These are phyloP conservation scores for Xylariaceae sp. DNA, from an alignment of 2,329 filamentous ascomycete species.

Conservation along the genomic window DNA sequence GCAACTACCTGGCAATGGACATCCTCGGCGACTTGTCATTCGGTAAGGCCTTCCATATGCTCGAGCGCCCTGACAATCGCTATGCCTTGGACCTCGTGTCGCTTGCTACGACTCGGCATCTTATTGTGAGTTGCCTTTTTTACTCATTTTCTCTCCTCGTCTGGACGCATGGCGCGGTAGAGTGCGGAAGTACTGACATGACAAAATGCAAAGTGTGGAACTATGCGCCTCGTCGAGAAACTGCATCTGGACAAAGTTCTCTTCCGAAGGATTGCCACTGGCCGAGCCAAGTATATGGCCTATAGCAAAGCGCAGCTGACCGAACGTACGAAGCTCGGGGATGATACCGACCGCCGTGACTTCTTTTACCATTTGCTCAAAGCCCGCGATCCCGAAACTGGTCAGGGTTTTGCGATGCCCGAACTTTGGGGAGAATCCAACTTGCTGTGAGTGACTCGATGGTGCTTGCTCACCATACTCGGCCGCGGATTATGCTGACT, in stretches of 20 bases:
- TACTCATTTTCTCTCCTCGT: neutral
- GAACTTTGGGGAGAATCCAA: constrained; percentile 77
- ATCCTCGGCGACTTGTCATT: constrained; percentile 67
- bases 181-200: constrained; percentile 3
- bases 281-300: constrained; percentile 72
- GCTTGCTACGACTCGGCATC: constrained; percentile 70
- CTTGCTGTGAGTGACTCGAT: constrained; percentile 56
- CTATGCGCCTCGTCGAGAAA: constrained; percentile 72
- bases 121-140: constrained; percentile 67
- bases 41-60: constrained; percentile 68
- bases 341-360: constrained; percentile 71
- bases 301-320: constrained; percentile 73
- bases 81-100: constrained; percentile 73
- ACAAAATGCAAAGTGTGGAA: constrained; percentile 62
- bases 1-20: constrained; percentile 68
- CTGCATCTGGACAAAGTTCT: constrained; percentile 72
- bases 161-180: neutral
- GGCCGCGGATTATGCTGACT: neutral
- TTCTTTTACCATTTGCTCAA: constrained; percentile 80
- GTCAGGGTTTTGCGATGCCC: constrained; percentile 67
- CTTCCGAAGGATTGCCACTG: constrained; percentile 70
- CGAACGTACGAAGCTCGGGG: constrained; percentile 70
- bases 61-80: constrained; percentile 65
- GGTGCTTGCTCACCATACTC: neutral
- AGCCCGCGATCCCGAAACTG: constrained; percentile 74